Evolutionary conservation across 202 grass and related monocot species (phyloP).

Genomic region (Setaria viridis): DNA sequence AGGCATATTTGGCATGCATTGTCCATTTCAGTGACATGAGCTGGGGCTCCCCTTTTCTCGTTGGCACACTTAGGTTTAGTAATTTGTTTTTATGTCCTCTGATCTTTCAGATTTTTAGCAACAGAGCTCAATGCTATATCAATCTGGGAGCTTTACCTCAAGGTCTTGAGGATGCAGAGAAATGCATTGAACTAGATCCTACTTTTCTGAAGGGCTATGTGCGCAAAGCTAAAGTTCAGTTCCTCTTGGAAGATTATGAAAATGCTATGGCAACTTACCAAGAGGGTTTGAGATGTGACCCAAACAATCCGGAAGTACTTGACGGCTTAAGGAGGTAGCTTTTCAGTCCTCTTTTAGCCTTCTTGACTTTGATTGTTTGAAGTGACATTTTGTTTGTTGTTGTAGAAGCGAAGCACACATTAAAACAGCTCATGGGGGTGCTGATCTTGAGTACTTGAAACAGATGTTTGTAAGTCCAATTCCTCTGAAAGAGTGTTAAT

Average conservation of each 20-base stretch:
- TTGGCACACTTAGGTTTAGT: too few relatives aligned
- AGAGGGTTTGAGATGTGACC: neutral
- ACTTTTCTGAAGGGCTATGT: constrained; percentile 61
- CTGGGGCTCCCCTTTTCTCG: too few relatives aligned
- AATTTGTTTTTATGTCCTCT: neutral
- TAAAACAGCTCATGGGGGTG: neutral
- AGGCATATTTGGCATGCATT: too few relatives aligned
- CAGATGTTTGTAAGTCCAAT: neutral
- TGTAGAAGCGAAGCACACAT: neutral
- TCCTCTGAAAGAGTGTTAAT: neutral
- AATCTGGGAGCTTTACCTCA: constrained; percentile 45
- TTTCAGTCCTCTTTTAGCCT: neutral
- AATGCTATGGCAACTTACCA: constrained; percentile 33
- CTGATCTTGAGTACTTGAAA: neutral
- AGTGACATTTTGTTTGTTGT: neutral
- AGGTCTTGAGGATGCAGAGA: constrained; percentile 37
- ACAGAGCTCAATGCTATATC: constrained; percentile 62
- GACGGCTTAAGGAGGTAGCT: neutral
- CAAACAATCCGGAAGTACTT: neutral
- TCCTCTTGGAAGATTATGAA: constrained; percentile 26
- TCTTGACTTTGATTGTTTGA: neutral
- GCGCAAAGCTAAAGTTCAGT: constrained; percentile 59
- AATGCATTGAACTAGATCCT: constrained; percentile 53
- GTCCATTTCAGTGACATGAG: too few relatives aligned
- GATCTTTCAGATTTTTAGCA: constrained; percentile 58